phyloP scores from a whole-genome alignment of 495 filamentous ascomycete species.

The Darksidea phi region DNA sequence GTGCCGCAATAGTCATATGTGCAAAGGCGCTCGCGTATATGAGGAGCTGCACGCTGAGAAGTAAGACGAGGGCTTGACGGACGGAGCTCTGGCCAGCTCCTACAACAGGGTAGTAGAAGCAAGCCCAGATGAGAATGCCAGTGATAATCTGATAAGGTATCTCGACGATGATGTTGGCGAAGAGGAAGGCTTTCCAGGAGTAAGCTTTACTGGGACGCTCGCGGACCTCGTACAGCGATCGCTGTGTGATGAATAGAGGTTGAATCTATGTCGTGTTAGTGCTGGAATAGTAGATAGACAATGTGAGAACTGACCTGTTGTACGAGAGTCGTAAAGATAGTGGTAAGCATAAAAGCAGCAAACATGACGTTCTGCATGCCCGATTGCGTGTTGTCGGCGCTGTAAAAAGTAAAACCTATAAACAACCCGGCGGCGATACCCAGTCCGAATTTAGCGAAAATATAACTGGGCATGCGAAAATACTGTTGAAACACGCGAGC shows the following conservation, averaged over 20 bases:
- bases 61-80: conserved; percentile 66
- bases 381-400: conserved; percentile 29
- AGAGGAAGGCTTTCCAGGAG: conserved; percentile 71
- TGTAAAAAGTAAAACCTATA: conserved; percentile 81
- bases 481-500: conserved; percentile 78
- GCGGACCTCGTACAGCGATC: conserved; percentile 78
- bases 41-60: conserved; percentile 55
- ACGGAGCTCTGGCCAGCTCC: conserved; percentile 69
- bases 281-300: background rate
- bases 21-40: conserved; percentile 58
- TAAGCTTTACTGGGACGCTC: conserved; percentile 86
- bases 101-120: conserved; percentile 74
- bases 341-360: conserved; percentile 78
- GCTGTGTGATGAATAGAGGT: conserved; percentile 79
- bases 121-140: conserved; percentile 66
- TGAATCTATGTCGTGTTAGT: conserved; percentile 61
- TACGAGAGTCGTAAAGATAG: conserved; percentile 73
- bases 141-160: conserved; percentile 49
- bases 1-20: conserved; percentile 65
- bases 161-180: conserved; percentile 43
- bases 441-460: conserved; percentile 65
- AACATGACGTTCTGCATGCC: conserved; percentile 64
- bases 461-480: conserved; percentile 81
- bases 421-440: conserved; percentile 51
- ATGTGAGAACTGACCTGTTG: conserved; percentile 44